Evolutionary conservation across 2,329 filamentous ascomycete species (phyloP).

Genomic region (Talaromyces funiculosus): DNA sequence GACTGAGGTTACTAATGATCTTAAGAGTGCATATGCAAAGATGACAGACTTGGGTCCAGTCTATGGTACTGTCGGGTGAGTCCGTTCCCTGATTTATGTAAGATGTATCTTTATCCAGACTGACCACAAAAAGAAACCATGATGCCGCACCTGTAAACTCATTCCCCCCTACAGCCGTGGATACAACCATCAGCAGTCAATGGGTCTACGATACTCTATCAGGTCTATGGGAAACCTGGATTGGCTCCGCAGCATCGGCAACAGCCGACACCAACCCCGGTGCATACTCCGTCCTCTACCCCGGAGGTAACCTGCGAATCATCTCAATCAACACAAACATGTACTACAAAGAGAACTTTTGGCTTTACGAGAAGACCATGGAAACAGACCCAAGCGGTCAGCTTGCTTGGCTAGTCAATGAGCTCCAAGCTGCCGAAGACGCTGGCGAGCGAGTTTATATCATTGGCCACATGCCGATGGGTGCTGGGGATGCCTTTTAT

Average conservation of each 20-base stretch:
- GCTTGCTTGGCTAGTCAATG: conserved; percentile 48
- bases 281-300: conserved; percentile 46
- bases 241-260: conserved; percentile 34
- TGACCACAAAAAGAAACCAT: conserved; percentile 40
- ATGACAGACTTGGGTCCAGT: conserved; percentile 44
- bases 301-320: conserved; percentile 47
- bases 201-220: conserved; percentile 51
- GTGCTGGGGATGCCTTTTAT: conserved; percentile 45
- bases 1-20: conserved; percentile 28
- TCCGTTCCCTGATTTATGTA: not conserved
- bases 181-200: conserved; percentile 38
- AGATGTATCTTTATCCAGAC: not conserved
- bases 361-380: conserved; percentile 48
- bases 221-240: conserved; percentile 46
- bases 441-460: conserved; percentile 51
- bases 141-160: conserved; percentile 49
- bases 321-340: conserved; percentile 55
- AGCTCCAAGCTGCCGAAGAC: conserved; percentile 50
- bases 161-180: conserved; percentile 41
- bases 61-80: conserved; percentile 46
- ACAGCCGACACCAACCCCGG: conserved; percentile 39
- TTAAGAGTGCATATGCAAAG: conserved; percentile 44
- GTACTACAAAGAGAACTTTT: conserved; percentile 54
- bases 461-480: conserved; percentile 53
- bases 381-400: conserved; percentile 48